A percentile compares a stretch with the other conserved stretches of the same genome.
These are phyloP conservation scores for Fulvia fulva DNA, from an alignment of 2,329 filamentous ascomycete genomes.

Conservation along the genomic window DNA sequence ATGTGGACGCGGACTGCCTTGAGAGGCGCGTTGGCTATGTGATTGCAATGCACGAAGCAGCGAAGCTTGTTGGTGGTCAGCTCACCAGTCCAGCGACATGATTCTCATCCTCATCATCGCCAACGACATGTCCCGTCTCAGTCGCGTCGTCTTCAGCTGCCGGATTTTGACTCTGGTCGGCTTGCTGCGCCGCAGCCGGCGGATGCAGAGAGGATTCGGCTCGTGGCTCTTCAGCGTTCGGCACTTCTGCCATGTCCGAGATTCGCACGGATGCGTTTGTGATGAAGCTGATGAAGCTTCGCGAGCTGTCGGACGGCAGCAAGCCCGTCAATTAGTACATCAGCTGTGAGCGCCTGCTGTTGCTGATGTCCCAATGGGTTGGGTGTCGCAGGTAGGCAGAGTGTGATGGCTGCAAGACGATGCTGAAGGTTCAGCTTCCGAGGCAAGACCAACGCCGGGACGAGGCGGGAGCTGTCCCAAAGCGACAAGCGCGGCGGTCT, in stretches of 20 bases:
- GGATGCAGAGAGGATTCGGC: neutral
- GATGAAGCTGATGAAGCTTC: neutral
- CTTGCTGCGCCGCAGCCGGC: neutral
- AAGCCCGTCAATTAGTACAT: neutral
- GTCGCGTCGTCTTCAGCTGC: neutral
- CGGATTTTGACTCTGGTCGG: neutral
- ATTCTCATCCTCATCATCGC: neutral
- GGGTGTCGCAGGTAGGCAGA: neutral
- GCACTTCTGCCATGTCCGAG: neutral
- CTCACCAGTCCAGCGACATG: neutral
- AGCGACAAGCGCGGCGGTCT: no score
- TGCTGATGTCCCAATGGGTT: neutral
- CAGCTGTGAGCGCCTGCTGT: neutral
- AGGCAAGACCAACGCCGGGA: neutral
- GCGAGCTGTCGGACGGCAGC: neutral
- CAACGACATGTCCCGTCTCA: neutral
- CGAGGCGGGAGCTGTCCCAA: no score
- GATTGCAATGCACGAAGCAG: neutral
- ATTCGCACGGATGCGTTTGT: neutral
- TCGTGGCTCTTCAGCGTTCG: neutral
- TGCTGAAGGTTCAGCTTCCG: neutral
- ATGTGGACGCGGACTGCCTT: neutral
- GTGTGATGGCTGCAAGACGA: neutral
- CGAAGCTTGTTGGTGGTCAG: neutral
- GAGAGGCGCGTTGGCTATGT: neutral